Base-by-base conservation (phyloP, 805 yeast genomes). In the Kuraishia molischiana region DNA sequence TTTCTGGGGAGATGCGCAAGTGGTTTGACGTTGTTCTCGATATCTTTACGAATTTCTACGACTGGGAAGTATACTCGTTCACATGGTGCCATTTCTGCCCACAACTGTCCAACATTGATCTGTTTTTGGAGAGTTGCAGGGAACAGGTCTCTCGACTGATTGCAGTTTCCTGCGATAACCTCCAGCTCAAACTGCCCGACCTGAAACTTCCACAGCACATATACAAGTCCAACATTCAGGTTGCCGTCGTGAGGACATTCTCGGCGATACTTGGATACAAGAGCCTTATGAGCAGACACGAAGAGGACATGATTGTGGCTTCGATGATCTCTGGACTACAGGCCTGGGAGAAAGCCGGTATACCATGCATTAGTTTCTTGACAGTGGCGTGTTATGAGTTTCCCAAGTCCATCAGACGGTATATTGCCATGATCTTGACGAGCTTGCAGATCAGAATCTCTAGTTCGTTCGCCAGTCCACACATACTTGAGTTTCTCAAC, bases 301-400 rank as follows among this genome's bases (percentile, higher is more conserved):
- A 79, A 35, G 77, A 79, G 42, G 89, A 82, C 50, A 73, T 67
- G 40, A 62, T 85, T 19, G 67, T 84, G 14, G 69, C 68, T 39
- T 66, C 86, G 0, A 62, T 81, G 20, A 61, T 79, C 10, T 58
- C 67, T 34, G 84, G 85, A 0, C 56, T 84, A 38, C 70, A 77
- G 17, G 77, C 86, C 1, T 81, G 89, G 85, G 86, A 85, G 42
- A 74, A 74, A 42, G 77, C 94, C 0, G 84, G 86, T 0, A 72
- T 79, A 26, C 86, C 94, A 3, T 75, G 86, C 45, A 72, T 87
- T 21, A 86, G 85, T 47, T 78, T 80, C 32, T 61, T 89, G 41
- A 76, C 82, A 4, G 67, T 82, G 2, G 82, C 90, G 46, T 81
- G 95, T 52, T 85, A 82, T 53, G 95, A 85, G 51, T 66, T 83